Percentiles rank a stretch among this genome's conserved stretches.
Conservation (phyloP, 331 rosid species). For the Acacia pycnantha region DNA sequence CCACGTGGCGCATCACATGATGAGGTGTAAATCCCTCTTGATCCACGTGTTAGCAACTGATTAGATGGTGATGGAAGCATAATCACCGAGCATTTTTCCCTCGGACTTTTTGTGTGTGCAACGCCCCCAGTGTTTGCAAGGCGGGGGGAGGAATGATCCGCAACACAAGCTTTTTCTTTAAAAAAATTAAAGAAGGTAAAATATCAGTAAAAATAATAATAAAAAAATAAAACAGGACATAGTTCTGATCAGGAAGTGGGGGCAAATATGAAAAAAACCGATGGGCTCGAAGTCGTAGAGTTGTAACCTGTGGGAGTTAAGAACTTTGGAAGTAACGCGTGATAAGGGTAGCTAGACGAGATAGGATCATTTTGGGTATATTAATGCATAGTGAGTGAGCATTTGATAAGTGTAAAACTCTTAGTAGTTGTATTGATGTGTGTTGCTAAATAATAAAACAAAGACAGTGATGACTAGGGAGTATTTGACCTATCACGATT, state of each 20-base stretch:
- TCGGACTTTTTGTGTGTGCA: neutral
- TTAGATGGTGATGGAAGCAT: neutral
- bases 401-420: neutral
- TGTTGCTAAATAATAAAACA: too few species aligned
- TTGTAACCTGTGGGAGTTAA: neutral
- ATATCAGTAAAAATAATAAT: neutral
- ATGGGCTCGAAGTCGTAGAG: constrained; percentile 25
- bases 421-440: neutral
- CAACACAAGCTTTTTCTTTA: neutral
- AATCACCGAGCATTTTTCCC: neutral
- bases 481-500: neutral
- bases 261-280: constrained; percentile 10
- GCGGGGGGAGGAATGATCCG: constrained; percentile 36
- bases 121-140: constrained; percentile 36
- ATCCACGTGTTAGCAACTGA: constrained; percentile 20
- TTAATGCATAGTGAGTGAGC: neutral
- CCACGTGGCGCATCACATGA: neutral
- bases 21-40: neutral
- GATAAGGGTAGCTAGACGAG: neutral
- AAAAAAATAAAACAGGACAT: neutral
- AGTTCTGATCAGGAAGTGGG: constrained; percentile 4
- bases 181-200: neutral
- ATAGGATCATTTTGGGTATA: neutral
- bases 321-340: constrained; percentile 8
- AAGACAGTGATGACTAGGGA: neutral